Evolutionary conservation across 345 rosid genomes (phyloP), one percentile per base, ranked within the genome.

Genomic region (Eucalyptus dawsonii): DNA sequence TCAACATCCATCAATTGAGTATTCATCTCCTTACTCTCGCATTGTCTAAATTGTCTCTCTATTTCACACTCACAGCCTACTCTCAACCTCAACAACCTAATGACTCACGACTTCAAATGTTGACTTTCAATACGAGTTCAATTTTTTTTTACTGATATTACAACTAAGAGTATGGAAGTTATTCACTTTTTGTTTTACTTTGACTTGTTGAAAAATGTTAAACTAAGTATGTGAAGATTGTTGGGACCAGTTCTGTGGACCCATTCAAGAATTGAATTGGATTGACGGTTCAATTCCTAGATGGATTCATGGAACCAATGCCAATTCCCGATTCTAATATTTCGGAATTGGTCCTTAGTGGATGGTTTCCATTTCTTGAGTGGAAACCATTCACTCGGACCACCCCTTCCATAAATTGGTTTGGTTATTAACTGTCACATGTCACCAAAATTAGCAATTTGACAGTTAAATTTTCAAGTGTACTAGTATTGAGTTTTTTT

Each of bases 231-330:
- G 24, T 7, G 24, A 53, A 19, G 24, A 3, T 53, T 53, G 10
- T 1, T 53, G 10, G 10, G 56, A 50, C 53, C 0, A 15, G 2
- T 50, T 14, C 1, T 2, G 0, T 50, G 53, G 53, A 53, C 10
- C 5, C 10, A 19, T 3, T 0, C 4, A 17, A 0, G 22, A 51
- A 51, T 7, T 0, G 0, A 3, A 51, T 51, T 0, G 4, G 4
- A 51, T 3, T 17, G 9, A 2, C 4, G 4, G 50, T 50, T 0
- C 0, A 13, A 0, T 50, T 50, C 3, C 2, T 51, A 0, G 4
- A 3, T 7, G 56, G 24, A 53, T 53, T 4, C 9, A 19, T 7
- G 10, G 10, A 53, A 53, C 24, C 4, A 53, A 19, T 8, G 9
- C 0, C 22, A 0, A 0, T 51, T 51, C 4, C 0, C 2, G 2